Conservation (phyloP, 2,329 filamentous ascomycete genomes). For the Cladophialophora chaetospira region DNA sequence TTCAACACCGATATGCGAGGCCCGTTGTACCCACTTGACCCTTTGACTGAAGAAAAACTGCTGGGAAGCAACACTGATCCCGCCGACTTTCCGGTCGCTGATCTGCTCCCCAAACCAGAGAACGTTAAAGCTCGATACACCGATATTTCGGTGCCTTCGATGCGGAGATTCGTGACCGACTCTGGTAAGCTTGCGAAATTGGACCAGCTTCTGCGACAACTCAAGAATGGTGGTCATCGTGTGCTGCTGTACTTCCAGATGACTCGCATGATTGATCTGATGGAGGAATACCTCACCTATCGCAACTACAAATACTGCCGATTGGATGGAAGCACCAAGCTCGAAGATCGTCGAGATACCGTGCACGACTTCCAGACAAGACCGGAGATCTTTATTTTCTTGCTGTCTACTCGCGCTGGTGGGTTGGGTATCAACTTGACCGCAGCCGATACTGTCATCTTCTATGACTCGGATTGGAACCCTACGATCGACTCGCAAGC, state of each 20-base stretch:
- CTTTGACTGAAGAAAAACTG: slow-evolving; percentile 69
- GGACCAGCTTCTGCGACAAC: slow-evolving; percentile 79
- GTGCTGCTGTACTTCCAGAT: slow-evolving; percentile 99
- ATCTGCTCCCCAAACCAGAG: slow-evolving; percentile 74
- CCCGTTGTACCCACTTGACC: slow-evolving; percentile 65
- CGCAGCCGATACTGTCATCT: slow-evolving; percentile 95
- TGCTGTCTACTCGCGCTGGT: slow-evolving; percentile 92
- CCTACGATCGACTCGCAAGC: slow-evolving; percentile 98
- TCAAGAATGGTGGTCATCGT: slow-evolving; percentile 90
- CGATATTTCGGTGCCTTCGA: slow-evolving; percentile 89
- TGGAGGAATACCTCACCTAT: slow-evolving; percentile 98
- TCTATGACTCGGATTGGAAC: slow-evolving; percentile 99
- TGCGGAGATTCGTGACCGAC: slow-evolving; percentile 96
- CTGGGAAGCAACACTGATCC: slow-evolving; percentile 72
- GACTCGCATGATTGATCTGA: slow-evolving; percentile 99
- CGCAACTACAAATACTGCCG: slow-evolving; percentile 99
- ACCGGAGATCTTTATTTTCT: slow-evolving; percentile 94
- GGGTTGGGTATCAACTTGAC: slow-evolving; percentile 98
- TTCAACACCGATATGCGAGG: slow-evolving; percentile 79
- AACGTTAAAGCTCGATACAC: slow-evolving; percentile 83
- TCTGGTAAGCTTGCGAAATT: slow-evolving; percentile 93
- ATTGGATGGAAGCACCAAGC: slow-evolving; percentile 92
- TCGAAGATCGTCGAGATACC: slow-evolving; percentile 94
- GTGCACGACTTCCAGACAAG: slow-evolving; percentile 95
- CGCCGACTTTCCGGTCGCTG: slow-evolving; percentile 62